phyloP scores from a whole-genome alignment of 176 grass and related monocot genomes.

The Elymus sibiricus region DNA sequence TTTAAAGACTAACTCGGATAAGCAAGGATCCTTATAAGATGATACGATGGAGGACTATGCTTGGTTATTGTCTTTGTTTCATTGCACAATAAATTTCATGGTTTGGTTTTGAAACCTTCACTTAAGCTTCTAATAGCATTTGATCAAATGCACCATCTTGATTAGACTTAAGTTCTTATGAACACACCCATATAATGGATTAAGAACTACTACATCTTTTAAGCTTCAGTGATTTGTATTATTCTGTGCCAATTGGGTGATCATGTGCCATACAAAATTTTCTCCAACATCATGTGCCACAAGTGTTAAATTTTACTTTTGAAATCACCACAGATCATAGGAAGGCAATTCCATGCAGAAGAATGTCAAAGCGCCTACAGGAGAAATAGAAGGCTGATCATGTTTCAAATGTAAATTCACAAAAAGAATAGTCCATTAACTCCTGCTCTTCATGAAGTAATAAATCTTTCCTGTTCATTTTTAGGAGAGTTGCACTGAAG shows the following conservation, averaged over 20 bases:
- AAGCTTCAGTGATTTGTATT: not conserved
- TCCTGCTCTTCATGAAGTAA: not conserved
- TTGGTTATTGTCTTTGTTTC: not conserved
- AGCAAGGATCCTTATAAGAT: not conserved
- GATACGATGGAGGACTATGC: not conserved
- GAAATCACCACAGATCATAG: constrained; percentile 29
- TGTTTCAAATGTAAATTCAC: constrained; percentile 32
- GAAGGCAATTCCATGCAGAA: constrained; percentile 28
- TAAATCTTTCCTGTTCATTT: not conserved
- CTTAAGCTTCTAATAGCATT: not conserved
- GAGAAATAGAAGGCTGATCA: constrained; percentile 37
- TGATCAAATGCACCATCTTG: not conserved
- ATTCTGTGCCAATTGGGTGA: not conserved
- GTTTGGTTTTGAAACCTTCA: not conserved
- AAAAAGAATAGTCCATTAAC: not conserved
- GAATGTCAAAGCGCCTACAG: constrained; percentile 48
- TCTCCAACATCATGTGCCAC: not conserved
- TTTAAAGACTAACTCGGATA: not conserved
- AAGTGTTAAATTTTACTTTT: not conserved
- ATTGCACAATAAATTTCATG: not conserved
- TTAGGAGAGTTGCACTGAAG: constrained; percentile 40
- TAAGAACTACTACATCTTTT: not conserved
- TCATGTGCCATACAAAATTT: not conserved
- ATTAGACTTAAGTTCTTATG: not conserved
- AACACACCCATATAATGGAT: not conserved